Conservation (phyloP, 768 basidiomycete species). For the Xerocomellus dryophilus region DNA sequence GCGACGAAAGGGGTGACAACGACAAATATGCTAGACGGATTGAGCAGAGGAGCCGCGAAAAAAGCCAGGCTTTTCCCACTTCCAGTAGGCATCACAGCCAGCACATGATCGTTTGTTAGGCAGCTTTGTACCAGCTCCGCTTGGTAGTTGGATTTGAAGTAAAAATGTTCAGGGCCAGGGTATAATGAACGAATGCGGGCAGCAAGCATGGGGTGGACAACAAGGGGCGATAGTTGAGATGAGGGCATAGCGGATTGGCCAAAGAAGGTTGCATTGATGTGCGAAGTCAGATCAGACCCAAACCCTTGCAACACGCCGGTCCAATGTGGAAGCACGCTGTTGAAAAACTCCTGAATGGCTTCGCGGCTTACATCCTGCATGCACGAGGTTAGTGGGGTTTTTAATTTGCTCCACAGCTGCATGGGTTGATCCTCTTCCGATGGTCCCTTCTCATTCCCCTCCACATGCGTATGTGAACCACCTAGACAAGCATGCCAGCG, state of each 20-base stretch:
- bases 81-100: conserved; percentile 9
- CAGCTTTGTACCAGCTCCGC: conserved; percentile 11
- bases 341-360: background rate
- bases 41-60: background rate
- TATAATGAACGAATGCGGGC: background rate
- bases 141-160: conserved; percentile 1
- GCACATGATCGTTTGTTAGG: background rate
- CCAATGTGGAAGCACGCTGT: background rate
- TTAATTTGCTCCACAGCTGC: too few species aligned
- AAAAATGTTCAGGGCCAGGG: background rate
- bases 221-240: background rate
- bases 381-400: too few species aligned
- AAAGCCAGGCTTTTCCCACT: conserved; percentile 15
- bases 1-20: conserved; percentile 4
- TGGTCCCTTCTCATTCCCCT: too few species aligned
- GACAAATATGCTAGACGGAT: background rate
- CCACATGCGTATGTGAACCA: background rate
- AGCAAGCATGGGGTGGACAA: background rate
- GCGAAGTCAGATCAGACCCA: background rate
- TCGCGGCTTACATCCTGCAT: too few species aligned
- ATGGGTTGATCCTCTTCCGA: too few species aligned
- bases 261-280: background rate
- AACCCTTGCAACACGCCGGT: conserved; percentile 1
- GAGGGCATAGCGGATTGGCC: rapidly evolving
- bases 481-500: conserved; percentile 1